Evolutionary conservation across 2,329 filamentous ascomycete genomes (phyloP).

Genomic region (Neofusicoccum ribis): DNA sequence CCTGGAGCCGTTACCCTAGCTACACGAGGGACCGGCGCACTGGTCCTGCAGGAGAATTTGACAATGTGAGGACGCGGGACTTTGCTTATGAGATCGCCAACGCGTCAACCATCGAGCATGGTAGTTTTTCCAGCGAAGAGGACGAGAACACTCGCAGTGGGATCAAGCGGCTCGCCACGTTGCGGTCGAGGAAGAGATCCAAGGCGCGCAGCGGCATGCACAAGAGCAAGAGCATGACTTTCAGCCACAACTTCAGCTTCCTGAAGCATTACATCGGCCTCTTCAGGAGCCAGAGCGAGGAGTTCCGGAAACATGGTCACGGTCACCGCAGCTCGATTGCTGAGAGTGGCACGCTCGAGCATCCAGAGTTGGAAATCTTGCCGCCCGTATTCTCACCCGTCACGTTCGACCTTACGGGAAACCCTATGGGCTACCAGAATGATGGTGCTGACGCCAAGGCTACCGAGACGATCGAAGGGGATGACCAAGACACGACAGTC

Average conservation of each 20-base stretch:
- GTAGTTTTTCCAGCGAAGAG: slow-evolving; percentile 25
- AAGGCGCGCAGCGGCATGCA: slow-evolving; percentile 24
- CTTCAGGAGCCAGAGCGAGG: slow-evolving; percentile 42
- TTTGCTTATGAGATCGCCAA: slow-evolving; percentile 40
- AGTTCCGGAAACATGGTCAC: slow-evolving; percentile 40
- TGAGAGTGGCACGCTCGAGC: slow-evolving; percentile 43
- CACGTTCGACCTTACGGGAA: background rate
- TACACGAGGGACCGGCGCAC: slow-evolving; percentile 46
- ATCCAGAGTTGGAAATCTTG: slow-evolving; percentile 51
- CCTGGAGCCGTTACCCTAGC: slow-evolving; percentile 50
- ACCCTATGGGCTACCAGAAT: background rate
- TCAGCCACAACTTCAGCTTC: slow-evolving; percentile 41
- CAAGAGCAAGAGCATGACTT: slow-evolving; percentile 42
- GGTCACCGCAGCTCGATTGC: slow-evolving; percentile 48
- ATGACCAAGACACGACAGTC: background rate
- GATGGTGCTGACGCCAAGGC: background rate
- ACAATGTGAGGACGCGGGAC: slow-evolving; percentile 44
- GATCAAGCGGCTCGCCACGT: background rate
- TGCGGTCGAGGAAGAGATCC: slow-evolving; percentile 8
- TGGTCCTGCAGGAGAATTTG: slow-evolving; percentile 39
- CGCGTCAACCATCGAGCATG: slow-evolving; percentile 27
- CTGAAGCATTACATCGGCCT: slow-evolving; percentile 47
- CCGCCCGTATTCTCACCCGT: slow-evolving; percentile 32
- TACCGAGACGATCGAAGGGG: background rate
- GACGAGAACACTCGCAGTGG: slow-evolving; percentile 25